Evolutionary conservation across 805 yeast genomes (phyloP).

Genomic region (Teunomyces aglyptinius): DNA sequence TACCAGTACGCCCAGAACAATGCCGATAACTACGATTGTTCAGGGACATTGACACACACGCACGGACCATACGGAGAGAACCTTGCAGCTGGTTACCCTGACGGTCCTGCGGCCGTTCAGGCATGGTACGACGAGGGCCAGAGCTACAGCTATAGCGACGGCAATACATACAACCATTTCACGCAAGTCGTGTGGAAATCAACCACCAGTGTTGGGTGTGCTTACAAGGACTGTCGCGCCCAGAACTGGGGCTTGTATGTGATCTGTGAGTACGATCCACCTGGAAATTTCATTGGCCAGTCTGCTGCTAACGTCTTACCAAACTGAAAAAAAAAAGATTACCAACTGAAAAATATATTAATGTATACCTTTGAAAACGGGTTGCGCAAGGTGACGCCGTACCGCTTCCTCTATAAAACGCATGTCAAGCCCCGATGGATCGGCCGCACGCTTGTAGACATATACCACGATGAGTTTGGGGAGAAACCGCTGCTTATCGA

Average conservation of each 20-base stretch:
- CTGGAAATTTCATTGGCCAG: constrained; percentile 35
- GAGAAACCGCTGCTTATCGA: constrained; percentile 22
- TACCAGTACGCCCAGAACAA: constrained; percentile 33
- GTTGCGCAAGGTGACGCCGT: constrained; percentile 36
- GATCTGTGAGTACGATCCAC: constrained; percentile 34
- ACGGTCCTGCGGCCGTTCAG: constrained; percentile 27
- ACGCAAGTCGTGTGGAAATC: constrained; percentile 33
- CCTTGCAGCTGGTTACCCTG: constrained; percentile 34
- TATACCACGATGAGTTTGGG: constrained; percentile 35
- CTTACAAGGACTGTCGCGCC: constrained; percentile 31
- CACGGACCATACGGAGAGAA: constrained; percentile 39
- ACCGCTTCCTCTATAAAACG: constrained; percentile 29
- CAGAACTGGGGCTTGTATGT: constrained; percentile 32
- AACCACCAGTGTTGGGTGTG: constrained; percentile 29
- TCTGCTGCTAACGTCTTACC: constrained; percentile 27
- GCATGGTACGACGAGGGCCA: constrained; percentile 39
- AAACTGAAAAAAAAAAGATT: background rate
- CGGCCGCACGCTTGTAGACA: constrained; percentile 29
- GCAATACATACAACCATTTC: constrained; percentile 29
- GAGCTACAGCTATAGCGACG: constrained; percentile 22
- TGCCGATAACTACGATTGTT: constrained; percentile 37
- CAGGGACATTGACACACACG: constrained; percentile 36
- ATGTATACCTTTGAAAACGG: constrained; percentile 22
- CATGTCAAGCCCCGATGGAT: constrained; percentile 40
- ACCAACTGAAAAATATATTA: background rate